A percentile compares a stretch with the other conserved stretches of the same genome.
These are phyloP conservation scores for Loxodes magnus DNA, from an alignment of 73 alveolate species.

Conservation along the genomic window DNA sequence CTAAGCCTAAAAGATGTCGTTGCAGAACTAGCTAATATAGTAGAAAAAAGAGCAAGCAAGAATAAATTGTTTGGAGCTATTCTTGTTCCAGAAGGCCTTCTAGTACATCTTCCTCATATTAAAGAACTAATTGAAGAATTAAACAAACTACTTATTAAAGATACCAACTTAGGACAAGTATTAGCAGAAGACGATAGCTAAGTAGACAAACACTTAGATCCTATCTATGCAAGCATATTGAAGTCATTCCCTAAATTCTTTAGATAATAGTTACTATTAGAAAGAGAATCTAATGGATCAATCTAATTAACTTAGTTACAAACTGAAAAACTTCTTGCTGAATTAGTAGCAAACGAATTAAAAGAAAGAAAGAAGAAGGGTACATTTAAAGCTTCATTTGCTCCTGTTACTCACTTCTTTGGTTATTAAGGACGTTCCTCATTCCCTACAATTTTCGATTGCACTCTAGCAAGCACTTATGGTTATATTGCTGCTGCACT, in stretches of 20 bases:
- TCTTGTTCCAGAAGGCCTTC: slow-evolving; percentile 71
- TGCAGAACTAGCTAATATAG: slow-evolving; percentile 40
- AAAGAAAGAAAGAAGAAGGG: slow-evolving; percentile 62
- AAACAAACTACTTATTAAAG: slow-evolving; percentile 17
- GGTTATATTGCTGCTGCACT: slow-evolving; percentile 79
- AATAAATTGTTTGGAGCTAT: slow-evolving; percentile 58
- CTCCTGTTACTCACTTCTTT: slow-evolving; percentile 92
- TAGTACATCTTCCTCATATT: slow-evolving; percentile 57
- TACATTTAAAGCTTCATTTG: slow-evolving; percentile 67
- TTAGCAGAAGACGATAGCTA: slow-evolving; percentile 6
- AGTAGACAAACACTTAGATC: slow-evolving; percentile 15
- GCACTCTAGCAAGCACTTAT: slow-evolving; percentile 69
- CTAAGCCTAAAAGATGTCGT: slow-evolving; percentile 50
- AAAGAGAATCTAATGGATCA: slow-evolving; percentile 61
- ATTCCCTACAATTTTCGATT: slow-evolving; percentile 77
- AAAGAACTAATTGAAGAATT: slow-evolving; percentile 48
- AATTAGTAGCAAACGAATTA: slow-evolving; percentile 64
- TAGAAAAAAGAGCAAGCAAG: slow-evolving; percentile 37
- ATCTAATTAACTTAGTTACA: slow-evolving; percentile 77
- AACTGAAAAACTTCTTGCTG: slow-evolving; percentile 89
- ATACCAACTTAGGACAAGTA: slow-evolving; percentile 18
- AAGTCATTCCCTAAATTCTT: slow-evolving; percentile 65
- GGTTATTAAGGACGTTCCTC: slow-evolving; percentile 97
- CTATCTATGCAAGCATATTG: slow-evolving; percentile 52
- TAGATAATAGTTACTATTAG: slow-evolving; percentile 51